These are phyloP conservation scores for Pseudogymnoascus sp. DNA, from an alignment of 2,329 filamentous ascomycete species.

Conservation along the genomic window DNA sequence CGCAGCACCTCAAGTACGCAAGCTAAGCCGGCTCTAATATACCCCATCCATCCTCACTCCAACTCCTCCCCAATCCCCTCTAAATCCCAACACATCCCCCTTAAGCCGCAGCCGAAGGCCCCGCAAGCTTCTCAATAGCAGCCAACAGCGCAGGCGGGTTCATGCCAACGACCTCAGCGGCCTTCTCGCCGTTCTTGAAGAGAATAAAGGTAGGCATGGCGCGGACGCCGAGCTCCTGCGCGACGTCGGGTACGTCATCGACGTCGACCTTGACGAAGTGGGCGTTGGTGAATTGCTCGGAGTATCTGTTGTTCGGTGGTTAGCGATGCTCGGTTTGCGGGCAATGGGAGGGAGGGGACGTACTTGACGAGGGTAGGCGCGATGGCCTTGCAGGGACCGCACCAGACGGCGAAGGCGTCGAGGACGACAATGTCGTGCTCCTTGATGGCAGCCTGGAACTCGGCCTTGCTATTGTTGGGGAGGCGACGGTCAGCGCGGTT, in stretches of 20 bases:
- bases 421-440: constrained; percentile 61
- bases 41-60: background rate
- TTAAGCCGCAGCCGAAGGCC: background rate
- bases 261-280: constrained; percentile 89
- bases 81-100: background rate
- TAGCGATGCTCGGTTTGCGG: constrained; percentile 16
- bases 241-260: constrained; percentile 68
- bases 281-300: constrained; percentile 50
- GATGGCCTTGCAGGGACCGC: constrained; percentile 90
- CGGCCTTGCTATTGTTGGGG: constrained; percentile 41
- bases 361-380: constrained; percentile 65
- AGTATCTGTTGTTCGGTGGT: constrained; percentile 41
- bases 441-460: constrained; percentile 49
- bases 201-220: constrained; percentile 90
- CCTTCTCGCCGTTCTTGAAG: constrained; percentile 72
- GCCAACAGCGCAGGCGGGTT: constrained; percentile 61
- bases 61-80: background rate
- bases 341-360: constrained; percentile 27
- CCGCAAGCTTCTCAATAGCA: constrained; percentile 19
- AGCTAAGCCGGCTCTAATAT: background rate
- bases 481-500: constrained; percentile 18
- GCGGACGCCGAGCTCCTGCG: constrained; percentile 69
- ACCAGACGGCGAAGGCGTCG: constrained; percentile 87
- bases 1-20: background rate
- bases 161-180: constrained; percentile 69